These are phyloP conservation scores for Fusarium sororula DNA, from an alignment of 2,329 filamentous ascomycete species.

Conservation along the genomic window DNA sequence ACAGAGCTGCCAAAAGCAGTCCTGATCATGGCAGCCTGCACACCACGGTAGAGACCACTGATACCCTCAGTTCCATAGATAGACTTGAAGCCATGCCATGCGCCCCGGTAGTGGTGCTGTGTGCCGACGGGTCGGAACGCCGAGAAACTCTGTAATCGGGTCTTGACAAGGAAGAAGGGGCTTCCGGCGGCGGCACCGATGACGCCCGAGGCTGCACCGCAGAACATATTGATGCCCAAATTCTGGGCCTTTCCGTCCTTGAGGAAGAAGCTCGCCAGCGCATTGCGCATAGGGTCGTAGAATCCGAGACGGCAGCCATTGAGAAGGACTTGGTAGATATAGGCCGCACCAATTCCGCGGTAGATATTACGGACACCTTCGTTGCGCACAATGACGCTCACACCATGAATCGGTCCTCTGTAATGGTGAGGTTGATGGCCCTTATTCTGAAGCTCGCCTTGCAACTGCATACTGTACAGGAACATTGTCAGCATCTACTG, in stretches of 20 bases:
- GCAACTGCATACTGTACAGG: constrained; percentile 80
- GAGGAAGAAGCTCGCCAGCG: constrained; percentile 74
- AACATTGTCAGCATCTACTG: constrained; percentile 1
- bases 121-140: constrained; percentile 94
- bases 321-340: constrained; percentile 94
- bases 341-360: constrained; percentile 89
- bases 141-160: constrained; percentile 91
- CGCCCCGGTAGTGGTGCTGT: constrained; percentile 92
- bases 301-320: constrained; percentile 97
- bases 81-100: constrained; percentile 80
- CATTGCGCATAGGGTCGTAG: constrained; percentile 91
- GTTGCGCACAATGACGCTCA: constrained; percentile 88
- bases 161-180: constrained; percentile 98
- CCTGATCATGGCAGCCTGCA: constrained; percentile 92
- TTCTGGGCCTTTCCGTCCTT: constrained; percentile 80
- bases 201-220: constrained; percentile 87
- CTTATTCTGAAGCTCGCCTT: constrained; percentile 92
- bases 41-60: constrained; percentile 85
- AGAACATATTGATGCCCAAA: constrained; percentile 91
- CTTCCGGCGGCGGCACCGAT: constrained; percentile 92
- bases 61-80: constrained; percentile 84
- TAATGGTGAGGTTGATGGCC: constrained; percentile 88
- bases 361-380: constrained; percentile 88
- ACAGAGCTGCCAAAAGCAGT: constrained; percentile 97
- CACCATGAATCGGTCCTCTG: constrained; percentile 88